Conservation (phyloP, 805 yeast genomes). For the Starmera caribaea region DNA sequence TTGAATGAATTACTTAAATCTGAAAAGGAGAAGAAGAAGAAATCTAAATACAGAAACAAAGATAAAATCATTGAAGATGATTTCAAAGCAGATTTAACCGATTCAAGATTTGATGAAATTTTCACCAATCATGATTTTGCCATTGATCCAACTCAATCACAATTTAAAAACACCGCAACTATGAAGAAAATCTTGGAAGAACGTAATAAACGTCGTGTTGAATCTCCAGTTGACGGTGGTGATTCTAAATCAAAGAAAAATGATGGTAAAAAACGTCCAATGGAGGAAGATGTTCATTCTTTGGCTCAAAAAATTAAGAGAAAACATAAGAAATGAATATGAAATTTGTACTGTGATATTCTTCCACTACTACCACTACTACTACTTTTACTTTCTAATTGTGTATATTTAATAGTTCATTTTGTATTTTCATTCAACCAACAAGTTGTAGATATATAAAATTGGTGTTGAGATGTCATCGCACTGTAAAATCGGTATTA, state of each 20-base stretch:
- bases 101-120: constrained; percentile 77
- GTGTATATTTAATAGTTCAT: background rate
- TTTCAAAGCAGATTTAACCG: constrained; percentile 64
- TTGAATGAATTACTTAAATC: constrained; percentile 71
- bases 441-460: background rate
- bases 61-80: constrained; percentile 42
- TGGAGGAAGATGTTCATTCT: constrained; percentile 11
- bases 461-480: constrained; percentile 1
- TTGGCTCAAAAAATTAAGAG: constrained; percentile 44
- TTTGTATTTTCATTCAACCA: background rate
- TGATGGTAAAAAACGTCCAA: constrained; percentile 5
- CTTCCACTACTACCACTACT: too few relatives aligned
- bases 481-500: too few relatives aligned
- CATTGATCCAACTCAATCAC: constrained; percentile 89
- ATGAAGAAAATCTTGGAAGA: constrained; percentile 79
- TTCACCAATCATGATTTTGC: constrained; percentile 86
- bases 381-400: too few relatives aligned
- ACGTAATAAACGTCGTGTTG: constrained; percentile 44
- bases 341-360: too few relatives aligned
- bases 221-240: constrained; percentile 7
- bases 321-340: constrained; percentile 19
- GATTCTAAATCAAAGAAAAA: constrained; percentile 3
- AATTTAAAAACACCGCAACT: constrained; percentile 76
- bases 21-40: constrained; percentile 53
- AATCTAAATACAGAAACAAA: constrained; percentile 33